A percentile compares a stretch with the other conserved stretches of the same genome.
Evolutionary conservation across 2,329 filamentous ascomycete genomes (phyloP).

Genomic region (Pseudogymnoascus sp.): DNA sequence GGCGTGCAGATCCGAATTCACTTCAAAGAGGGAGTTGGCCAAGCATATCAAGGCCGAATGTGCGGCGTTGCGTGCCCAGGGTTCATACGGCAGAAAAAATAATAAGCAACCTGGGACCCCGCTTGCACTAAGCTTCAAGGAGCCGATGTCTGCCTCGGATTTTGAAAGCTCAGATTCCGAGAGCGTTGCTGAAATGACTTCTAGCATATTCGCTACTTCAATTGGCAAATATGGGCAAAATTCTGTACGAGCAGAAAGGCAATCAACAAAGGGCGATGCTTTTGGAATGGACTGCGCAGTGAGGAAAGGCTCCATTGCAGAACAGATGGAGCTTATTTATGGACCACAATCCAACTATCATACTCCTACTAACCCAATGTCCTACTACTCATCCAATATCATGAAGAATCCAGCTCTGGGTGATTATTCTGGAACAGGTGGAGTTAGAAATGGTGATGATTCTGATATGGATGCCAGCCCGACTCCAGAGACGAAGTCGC

Average conservation of each 20-base stretch:
- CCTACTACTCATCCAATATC: not conserved
- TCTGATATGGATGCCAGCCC: not conserved
- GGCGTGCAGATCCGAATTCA: not conserved
- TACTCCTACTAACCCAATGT: not conserved
- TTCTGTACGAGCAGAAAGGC: not conserved
- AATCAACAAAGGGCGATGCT: not conserved
- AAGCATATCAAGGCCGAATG: slow-evolving; percentile 1
- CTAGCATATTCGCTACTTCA: not conserved
- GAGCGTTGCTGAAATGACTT: not conserved
- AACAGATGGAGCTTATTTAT: not conserved
- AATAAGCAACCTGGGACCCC: not conserved
- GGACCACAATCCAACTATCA: not conserved
- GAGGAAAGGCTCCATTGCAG: not conserved
- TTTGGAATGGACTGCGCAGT: not conserved
- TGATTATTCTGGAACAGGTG: not conserved
- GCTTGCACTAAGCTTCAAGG: not conserved
- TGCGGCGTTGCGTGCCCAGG: not conserved
- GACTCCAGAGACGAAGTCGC: not conserved
- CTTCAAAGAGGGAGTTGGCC: not conserved
- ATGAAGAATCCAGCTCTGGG: not conserved
- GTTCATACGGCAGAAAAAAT: not conserved
- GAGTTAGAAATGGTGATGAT: not conserved
- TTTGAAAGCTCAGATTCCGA: not conserved
- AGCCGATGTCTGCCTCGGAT: not conserved
- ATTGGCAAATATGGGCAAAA: not conserved